Evolutionary conservation across 2,329 filamentous ascomycete species (phyloP).

Genomic region (Sphaerulina vaccinii): DNA sequence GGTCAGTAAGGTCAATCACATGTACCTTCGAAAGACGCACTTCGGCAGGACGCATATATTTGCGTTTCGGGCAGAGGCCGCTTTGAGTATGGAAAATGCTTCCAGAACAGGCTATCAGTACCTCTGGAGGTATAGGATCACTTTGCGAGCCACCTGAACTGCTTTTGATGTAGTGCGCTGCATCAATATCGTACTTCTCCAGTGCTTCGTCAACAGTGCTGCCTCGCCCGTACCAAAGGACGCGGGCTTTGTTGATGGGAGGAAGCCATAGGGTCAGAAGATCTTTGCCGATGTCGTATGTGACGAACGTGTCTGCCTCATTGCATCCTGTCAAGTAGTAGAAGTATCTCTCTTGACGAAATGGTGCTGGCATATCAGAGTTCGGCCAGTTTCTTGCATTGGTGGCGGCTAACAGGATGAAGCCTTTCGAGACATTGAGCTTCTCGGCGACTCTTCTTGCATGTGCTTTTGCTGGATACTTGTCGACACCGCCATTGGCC

Average conservation of each 20-base stretch:
- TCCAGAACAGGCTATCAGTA: too few relatives aligned
- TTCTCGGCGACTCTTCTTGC: slow-evolving; percentile 76
- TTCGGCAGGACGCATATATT: too few relatives aligned
- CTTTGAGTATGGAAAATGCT: too few relatives aligned
- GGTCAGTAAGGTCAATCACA: too few relatives aligned
- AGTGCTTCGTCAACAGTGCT: slow-evolving; percentile 73
- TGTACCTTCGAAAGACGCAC: too few relatives aligned
- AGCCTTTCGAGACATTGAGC: slow-evolving; percentile 63
- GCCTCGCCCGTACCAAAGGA: slow-evolving; percentile 92
- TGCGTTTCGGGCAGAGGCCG: too few relatives aligned
- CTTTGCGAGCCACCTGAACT: not conserved
- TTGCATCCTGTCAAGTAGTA: slow-evolving; percentile 90
- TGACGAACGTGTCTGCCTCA: slow-evolving; percentile 74
- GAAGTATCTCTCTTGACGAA: slow-evolving; percentile 78
- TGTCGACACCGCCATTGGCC: slow-evolving; percentile 35
- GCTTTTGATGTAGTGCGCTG: slow-evolving; percentile 54
- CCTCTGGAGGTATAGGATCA: too few relatives aligned
- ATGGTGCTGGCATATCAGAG: slow-evolving; percentile 77
- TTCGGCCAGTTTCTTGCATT: slow-evolving; percentile 50
- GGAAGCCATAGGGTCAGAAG: slow-evolving; percentile 87
- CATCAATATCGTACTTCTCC: slow-evolving; percentile 74
- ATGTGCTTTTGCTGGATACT: slow-evolving; percentile 83
- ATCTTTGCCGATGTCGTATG: slow-evolving; percentile 73
- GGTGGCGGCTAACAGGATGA: slow-evolving; percentile 77
- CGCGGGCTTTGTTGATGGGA: slow-evolving; percentile 78